Percentiles rank a stretch among this genome's conserved stretches.
These are phyloP conservation scores for Leptographium lundbergii DNA, from an alignment of 2,329 filamentous ascomycete species.

Conservation along the genomic window DNA sequence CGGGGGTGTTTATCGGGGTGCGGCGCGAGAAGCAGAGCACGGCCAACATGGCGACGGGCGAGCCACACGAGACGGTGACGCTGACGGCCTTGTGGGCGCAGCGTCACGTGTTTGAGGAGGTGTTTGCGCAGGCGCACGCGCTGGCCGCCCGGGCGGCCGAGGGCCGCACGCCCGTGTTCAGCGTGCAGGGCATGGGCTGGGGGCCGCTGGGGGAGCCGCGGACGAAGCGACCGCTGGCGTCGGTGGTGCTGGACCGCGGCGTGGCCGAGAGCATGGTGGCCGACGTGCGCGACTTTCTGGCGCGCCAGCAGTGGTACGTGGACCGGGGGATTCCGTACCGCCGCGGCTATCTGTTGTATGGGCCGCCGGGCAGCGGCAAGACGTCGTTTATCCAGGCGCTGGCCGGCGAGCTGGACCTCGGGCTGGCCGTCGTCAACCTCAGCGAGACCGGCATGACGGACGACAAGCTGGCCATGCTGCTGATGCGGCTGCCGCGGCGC, in stretches of 20 bases:
- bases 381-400: conserved; percentile 94
- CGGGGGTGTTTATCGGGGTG: conserved; percentile 73
- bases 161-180: conserved; percentile 88
- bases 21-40: conserved; percentile 76
- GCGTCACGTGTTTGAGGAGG: conserved; percentile 75
- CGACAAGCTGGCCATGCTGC: conserved; percentile 71
- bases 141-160: conserved; percentile 71
- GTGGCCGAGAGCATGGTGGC: conserved; percentile 69
- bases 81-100: conserved; percentile 85
- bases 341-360: conserved; percentile 77
- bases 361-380: conserved; percentile 83
- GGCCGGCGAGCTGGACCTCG: conserved; percentile 83
- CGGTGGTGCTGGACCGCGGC: conserved; percentile 74
- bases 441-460: conserved; percentile 85
- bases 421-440: conserved; percentile 84
- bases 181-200: conserved; percentile 76
- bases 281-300: conserved; percentile 74
- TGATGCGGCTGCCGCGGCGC: conserved; percentile 72
- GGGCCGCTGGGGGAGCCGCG: conserved; percentile 70
- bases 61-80: conserved; percentile 88
- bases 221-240: conserved; percentile 74
- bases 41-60: conserved; percentile 67
- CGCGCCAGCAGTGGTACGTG: conserved; percentile 74
- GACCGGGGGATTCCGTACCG: conserved; percentile 92
- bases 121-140: conserved; percentile 77